Percentiles rank a stretch among this genome's conserved stretches.
Evolutionary conservation across 176 grass and related monocot species (phyloP).

Genomic region (Tillandsia fasciculata): DNA sequence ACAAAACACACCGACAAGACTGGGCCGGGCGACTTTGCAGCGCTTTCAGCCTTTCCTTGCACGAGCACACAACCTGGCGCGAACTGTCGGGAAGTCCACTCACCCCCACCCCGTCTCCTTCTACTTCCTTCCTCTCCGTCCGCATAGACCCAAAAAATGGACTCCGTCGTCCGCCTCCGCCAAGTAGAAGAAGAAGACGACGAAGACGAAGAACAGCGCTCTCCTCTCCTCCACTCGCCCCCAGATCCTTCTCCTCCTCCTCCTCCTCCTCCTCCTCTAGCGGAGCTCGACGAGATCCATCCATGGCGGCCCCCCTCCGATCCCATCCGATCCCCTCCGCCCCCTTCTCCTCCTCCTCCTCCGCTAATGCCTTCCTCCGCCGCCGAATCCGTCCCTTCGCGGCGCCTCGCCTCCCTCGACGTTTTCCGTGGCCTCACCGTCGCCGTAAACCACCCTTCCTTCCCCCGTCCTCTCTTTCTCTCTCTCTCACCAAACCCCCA

Average conservation of each 20-base stretch:
- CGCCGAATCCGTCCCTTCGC: constrained; percentile 26
- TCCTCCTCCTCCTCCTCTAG: neutral
- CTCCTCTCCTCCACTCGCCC: constrained; percentile 10
- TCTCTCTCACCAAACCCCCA: no score
- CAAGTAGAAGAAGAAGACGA: neutral
- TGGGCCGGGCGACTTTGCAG: no score
- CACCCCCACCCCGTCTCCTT: neutral
- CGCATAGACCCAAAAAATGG: neutral
- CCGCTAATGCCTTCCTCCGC: constrained; percentile 6
- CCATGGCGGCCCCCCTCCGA: constrained; percentile 18
- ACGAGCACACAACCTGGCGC: no score
- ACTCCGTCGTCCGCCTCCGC: neutral
- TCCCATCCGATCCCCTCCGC: neutral
- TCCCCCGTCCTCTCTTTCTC: neutral
- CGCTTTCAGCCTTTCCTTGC: no score
- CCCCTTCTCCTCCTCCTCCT: neutral
- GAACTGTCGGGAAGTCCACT: no score
- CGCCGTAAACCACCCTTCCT: constrained; percentile 29
- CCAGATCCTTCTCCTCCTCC: neutral
- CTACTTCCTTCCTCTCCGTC: constrained; percentile 7
- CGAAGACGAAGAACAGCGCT: neutral
- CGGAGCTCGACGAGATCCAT: constrained; percentile 38
- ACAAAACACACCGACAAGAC: no score
- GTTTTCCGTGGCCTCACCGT: constrained; percentile 93
- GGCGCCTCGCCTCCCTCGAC: constrained; percentile 62